Percentiles rank a stretch among this genome's conserved stretches.
phyloP scores from a whole-genome alignment of 108 stramenopile species.

The Skeletonema menzelii region DNA sequence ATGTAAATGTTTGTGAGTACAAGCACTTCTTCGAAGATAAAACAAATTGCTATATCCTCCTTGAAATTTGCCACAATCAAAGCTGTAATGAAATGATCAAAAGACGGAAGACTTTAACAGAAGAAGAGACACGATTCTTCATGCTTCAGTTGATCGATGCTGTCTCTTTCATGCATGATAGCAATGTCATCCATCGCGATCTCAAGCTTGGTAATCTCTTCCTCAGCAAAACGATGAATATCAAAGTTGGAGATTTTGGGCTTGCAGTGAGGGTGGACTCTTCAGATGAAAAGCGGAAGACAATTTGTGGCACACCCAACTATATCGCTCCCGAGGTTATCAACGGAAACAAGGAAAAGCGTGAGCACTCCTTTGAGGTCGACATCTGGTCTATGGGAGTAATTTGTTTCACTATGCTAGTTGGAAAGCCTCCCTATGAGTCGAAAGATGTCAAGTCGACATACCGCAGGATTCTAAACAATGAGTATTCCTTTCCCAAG shows the following conservation, averaged over 20 bases:
- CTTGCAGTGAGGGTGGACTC: constrained; percentile 89
- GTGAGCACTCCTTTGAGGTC: constrained; percentile 95
- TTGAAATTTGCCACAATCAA: constrained; percentile 97
- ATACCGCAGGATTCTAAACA: constrained; percentile 94
- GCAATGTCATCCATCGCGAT: constrained; percentile 97
- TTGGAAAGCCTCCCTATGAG: constrained; percentile 98
- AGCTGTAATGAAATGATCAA: constrained; percentile 95
- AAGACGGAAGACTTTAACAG: constrained; percentile 86
- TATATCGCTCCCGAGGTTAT: constrained; percentile 99
- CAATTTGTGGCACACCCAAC: constrained; percentile 99
- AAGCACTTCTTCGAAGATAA: constrained; percentile 98
- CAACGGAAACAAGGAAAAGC: constrained; percentile 79
- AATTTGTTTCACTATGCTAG: constrained; percentile 94
- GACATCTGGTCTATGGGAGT: constrained; percentile 99
- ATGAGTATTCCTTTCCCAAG: constrained; percentile 92
- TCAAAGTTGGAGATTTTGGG: constrained; percentile 96
- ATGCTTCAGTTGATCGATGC: constrained; percentile 89
- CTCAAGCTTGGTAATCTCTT: constrained; percentile 99
- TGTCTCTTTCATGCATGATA: constrained; percentile 88
- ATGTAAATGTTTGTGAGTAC: constrained; percentile 91
- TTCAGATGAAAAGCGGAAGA: constrained; percentile 89
- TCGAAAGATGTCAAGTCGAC: constrained; percentile 98
- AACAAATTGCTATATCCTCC: constrained; percentile 95
- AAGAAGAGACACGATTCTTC: constrained; percentile 83
- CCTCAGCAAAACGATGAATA: constrained; percentile 76